Conservation (phyloP, 495 filamentous ascomycete genomes). For the Chlorociboria aeruginascens region DNA sequence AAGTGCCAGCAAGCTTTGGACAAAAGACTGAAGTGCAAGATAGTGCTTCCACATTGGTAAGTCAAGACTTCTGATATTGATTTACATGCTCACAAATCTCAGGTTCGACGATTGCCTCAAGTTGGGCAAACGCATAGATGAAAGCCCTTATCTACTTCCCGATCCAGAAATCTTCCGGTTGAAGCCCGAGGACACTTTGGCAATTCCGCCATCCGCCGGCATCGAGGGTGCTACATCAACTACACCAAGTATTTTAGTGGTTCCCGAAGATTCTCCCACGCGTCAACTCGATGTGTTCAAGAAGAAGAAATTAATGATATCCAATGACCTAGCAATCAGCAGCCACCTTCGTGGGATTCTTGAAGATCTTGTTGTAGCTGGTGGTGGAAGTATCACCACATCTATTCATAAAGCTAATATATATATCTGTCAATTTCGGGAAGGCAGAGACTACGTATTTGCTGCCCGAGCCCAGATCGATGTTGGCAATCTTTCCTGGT, state of each 20-base stretch:
- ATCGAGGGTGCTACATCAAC: constrained; percentile 66
- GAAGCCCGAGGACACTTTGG: constrained; percentile 40
- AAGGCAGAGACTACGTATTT: constrained; percentile 62
- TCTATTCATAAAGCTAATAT: constrained; percentile 62
- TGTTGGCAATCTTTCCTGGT: constrained; percentile 86
- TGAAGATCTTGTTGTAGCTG: constrained; percentile 50
- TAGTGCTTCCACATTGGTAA: constrained; percentile 94
- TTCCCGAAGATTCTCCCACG: constrained; percentile 25
- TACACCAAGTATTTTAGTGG: constrained; percentile 42
- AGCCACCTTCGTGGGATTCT: constrained; percentile 53
- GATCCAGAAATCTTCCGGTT: constrained; percentile 65
- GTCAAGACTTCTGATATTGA: constrained; percentile 10
- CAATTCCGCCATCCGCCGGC: constrained; percentile 40
- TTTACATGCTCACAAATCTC: constrained; percentile 15
- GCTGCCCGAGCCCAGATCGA: constrained; percentile 65
- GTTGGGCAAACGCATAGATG: constrained; percentile 77
- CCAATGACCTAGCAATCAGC: constrained; percentile 57
- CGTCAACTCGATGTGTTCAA: constrained; percentile 50
- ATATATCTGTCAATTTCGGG: constrained; percentile 78
- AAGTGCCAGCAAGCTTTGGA: constrained; percentile 53
- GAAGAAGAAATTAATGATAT: constrained; percentile 51
- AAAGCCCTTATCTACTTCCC: constrained; percentile 76
- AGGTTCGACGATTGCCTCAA: constrained; percentile 97
- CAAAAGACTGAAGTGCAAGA: constrained; percentile 59
- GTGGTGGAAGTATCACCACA: constrained; percentile 56